Base-by-base conservation (phyloP, 2,329 filamentous ascomycete species). In the Zymoseptoria passerinii region DNA sequence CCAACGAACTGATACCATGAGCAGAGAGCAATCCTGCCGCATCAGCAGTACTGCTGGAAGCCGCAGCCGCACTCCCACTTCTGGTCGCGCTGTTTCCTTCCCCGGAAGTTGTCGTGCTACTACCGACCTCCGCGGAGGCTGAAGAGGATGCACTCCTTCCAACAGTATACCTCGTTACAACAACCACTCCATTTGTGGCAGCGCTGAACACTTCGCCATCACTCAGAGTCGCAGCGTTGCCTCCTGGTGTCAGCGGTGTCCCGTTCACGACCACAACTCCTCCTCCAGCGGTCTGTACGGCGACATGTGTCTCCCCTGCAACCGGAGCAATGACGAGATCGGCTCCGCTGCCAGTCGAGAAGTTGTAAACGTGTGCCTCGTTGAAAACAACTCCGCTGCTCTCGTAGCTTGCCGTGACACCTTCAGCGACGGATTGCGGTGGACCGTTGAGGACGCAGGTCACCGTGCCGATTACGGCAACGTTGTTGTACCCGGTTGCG, bases 191-290 rank as follows among this genome's bases (percentile, higher is more conserved):
- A 44, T 60, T 27, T 10, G 49, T 59, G 8, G 57, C 59, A 48
- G 60, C 59, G 44, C 63, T 67, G 48, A 67, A 40, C 7, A 61
- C 50, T 8, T 62, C 19, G 9, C 64, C 63, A 35, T 61, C 52
- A 1, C 48, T 13, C 4, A 65, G 50, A 2, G 60, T 62, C 4
- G 58, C 49, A 1, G 64, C 58, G 23, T 40, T 50, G 18, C 56
- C 61, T 28, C 63, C 62, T 5, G 60, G 61, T 1, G 58, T 62
- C n/a, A 66, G 29, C 3, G 63, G 59, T 19, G 55, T 55, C 6
- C 23, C 56, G 9, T 58, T 59, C 9, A 64, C 48, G 18, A 62
- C 55, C 16, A 63, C 55, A 5, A 56, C 50, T 1, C 62, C 62
- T 13, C 60, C 62, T 18, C 56, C 52, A 5, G 55, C 48, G 10